Evolutionary conservation across 805 yeast species (phyloP).

Genomic region (Teunomyces kruisii): DNA sequence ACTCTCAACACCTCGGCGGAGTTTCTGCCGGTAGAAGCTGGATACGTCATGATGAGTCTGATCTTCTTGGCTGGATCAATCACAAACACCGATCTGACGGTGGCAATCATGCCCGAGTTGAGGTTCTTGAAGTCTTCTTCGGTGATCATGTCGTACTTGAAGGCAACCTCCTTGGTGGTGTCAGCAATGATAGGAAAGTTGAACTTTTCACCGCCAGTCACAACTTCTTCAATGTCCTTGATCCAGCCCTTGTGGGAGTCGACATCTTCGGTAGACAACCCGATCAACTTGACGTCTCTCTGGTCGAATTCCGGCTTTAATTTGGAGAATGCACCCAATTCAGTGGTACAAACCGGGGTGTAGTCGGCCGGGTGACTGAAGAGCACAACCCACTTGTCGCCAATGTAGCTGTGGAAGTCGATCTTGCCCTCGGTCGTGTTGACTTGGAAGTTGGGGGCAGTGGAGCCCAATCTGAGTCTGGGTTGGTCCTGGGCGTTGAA

Average conservation of each 20-base stretch:
- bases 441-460: slow-evolving; percentile 67
- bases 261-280: slow-evolving; percentile 63
- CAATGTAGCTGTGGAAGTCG: slow-evolving; percentile 62
- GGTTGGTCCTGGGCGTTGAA: slow-evolving; percentile 42
- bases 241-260: slow-evolving; percentile 68
- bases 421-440: slow-evolving; percentile 64
- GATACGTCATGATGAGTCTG: slow-evolving; percentile 64
- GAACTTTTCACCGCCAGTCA: slow-evolving; percentile 51
- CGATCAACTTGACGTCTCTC: slow-evolving; percentile 65
- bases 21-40: slow-evolving; percentile 75
- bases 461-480: slow-evolving; percentile 54
- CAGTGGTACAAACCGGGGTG: slow-evolving; percentile 80
- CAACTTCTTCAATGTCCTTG: slow-evolving; percentile 67
- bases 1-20: slow-evolving; percentile 73
- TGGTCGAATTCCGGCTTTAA: slow-evolving; percentile 67
- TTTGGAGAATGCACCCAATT: slow-evolving; percentile 72
- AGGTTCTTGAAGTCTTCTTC: slow-evolving; percentile 67
- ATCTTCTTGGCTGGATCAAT: slow-evolving; percentile 67
- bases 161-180: slow-evolving; percentile 58
- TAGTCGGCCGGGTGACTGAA: slow-evolving; percentile 79
- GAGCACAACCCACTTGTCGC: slow-evolving; percentile 62
- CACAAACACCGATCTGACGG: slow-evolving; percentile 70
- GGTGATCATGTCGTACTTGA: slow-evolving; percentile 68
- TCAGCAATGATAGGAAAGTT: slow-evolving; percentile 72
- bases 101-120: slow-evolving; percentile 63